phyloP scores from a whole-genome alignment of 2,329 filamentous ascomycete genomes.

The Rachicladosporium sp. region DNA sequence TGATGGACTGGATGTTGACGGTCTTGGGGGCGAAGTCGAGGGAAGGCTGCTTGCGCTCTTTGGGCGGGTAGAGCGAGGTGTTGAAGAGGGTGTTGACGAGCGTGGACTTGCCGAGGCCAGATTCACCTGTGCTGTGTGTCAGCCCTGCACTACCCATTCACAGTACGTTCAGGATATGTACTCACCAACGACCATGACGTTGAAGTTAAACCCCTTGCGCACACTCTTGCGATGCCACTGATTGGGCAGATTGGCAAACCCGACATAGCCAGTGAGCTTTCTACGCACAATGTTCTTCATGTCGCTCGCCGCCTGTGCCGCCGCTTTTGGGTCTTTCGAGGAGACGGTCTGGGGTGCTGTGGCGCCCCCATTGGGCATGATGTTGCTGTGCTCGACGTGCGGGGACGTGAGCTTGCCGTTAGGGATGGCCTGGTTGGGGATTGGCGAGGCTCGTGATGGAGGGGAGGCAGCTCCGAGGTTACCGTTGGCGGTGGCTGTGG shows the following conservation, averaged over 20 bases:
- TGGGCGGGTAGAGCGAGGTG: conserved; percentile 95
- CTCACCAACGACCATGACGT: conserved; percentile 99
- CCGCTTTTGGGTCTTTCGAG: conserved; percentile 51
- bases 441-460: conserved; percentile 35
- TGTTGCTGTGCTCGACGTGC: conserved; percentile 46
- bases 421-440: conserved; percentile 27
- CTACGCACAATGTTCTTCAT: conserved; percentile 93
- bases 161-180: conserved; percentile 18
- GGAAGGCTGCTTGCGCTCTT: conserved; percentile 94
- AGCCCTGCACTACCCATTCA: conserved; percentile 5
- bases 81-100: conserved; percentile 99
- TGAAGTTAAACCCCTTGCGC: conserved; percentile 99
- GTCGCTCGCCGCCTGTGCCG: conserved; percentile 36
- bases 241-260: conserved; percentile 96
- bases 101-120: conserved; percentile 95
- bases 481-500: conserved; percentile 33
- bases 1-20: conserved; percentile 42
- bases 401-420: conserved; percentile 44
- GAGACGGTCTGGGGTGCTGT: conserved; percentile 45
- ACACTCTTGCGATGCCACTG: conserved; percentile 99
- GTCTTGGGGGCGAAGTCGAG: conserved; percentile 95
- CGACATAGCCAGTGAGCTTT: conserved; percentile 96
- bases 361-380: conserved; percentile 39
- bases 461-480: conserved; percentile 25
- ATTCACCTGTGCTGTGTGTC: conserved; percentile 60